phyloP scores from a whole-genome alignment of 176 grass and related monocot genomes.

The Sorghum bicolor region DNA sequence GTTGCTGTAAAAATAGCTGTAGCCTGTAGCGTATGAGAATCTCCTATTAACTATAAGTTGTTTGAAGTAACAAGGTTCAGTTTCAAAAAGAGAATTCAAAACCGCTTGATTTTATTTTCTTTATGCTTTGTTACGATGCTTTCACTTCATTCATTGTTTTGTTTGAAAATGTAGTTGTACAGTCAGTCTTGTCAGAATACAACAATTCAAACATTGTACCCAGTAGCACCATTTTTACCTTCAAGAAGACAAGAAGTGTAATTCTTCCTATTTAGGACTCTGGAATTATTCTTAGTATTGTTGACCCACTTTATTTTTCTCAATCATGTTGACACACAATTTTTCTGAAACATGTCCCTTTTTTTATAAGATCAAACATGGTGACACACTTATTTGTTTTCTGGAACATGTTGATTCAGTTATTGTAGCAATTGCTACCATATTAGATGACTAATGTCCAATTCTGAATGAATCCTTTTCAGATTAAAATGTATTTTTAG shows the following conservation, averaged over 20 bases:
- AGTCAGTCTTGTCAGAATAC: not conserved
- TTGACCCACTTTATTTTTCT: not conserved
- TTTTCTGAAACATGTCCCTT: too few species aligned
- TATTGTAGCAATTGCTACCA: not conserved
- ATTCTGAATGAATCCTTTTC: not conserved
- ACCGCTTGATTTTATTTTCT: not conserved
- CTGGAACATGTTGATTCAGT: not conserved
- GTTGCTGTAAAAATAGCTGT: conserved; percentile 20
- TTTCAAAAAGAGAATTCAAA: not conserved
- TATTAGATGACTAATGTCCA: conserved; percentile 13
- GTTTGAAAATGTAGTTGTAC: not conserved
- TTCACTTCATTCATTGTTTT: conserved; percentile 17
- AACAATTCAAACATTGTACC: not conserved
- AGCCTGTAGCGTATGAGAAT: conserved; percentile 13
- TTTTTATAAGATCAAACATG: too few species aligned
- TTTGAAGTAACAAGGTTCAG: conserved; percentile 28
- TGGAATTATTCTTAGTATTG: conserved; percentile 16
- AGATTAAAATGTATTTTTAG: not conserved
- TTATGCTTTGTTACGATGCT: not conserved
- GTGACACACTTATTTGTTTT: not conserved
- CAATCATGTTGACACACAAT: not conserved
- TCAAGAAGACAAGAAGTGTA: not conserved
- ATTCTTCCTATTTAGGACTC: conserved; percentile 12
- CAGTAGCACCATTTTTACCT: not conserved
- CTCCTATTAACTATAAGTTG: not conserved